Evolutionary conservation across 441 rosid genomes (phyloP).

Genomic region (Pelargonium fulgidum): DNA sequence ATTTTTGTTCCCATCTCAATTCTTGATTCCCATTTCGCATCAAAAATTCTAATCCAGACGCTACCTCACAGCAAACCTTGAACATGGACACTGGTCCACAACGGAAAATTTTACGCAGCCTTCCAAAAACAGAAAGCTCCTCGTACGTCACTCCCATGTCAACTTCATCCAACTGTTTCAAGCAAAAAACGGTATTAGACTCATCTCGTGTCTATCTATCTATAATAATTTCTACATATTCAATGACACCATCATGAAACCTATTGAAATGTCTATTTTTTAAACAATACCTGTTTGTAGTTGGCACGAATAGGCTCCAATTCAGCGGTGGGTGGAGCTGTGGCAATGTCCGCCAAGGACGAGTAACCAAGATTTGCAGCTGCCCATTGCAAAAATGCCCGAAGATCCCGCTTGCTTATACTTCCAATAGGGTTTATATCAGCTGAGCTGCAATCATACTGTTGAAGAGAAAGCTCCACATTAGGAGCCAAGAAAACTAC

Average conservation of each 20-base stretch:
- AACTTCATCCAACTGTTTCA: constrained; percentile 85
- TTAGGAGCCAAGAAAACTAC: constrained; percentile 1
- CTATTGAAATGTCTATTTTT: neutral
- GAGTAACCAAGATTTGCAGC: constrained; percentile 73
- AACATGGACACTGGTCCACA: constrained; percentile 98
- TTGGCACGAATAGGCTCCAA: constrained; percentile 88
- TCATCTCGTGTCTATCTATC: neutral
- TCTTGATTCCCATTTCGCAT: no score
- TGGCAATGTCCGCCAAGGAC: constrained; percentile 85
- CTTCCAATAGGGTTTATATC: constrained; percentile 97
- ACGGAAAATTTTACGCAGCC: constrained; percentile 79
- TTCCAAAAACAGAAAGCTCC: constrained; percentile 88
- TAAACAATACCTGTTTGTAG: constrained; percentile 64
- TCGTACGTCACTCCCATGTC: constrained; percentile 99
- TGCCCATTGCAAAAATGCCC: constrained; percentile 80
- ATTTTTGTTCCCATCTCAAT: no score
- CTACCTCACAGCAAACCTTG: constrained; percentile 30
- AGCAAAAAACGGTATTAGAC: constrained; percentile 15
- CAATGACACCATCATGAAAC: neutral
- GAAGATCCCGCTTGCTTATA: constrained; percentile 83
- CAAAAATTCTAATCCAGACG: no score
- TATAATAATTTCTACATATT: neutral
- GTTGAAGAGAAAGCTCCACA: constrained; percentile 25
- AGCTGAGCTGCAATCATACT: constrained; percentile 96
- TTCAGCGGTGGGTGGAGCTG: constrained; percentile 97